These are phyloP conservation scores for Lagenidium sp. DNA, from an alignment of 352 stramenopile genomes.

Conservation along the genomic window DNA sequence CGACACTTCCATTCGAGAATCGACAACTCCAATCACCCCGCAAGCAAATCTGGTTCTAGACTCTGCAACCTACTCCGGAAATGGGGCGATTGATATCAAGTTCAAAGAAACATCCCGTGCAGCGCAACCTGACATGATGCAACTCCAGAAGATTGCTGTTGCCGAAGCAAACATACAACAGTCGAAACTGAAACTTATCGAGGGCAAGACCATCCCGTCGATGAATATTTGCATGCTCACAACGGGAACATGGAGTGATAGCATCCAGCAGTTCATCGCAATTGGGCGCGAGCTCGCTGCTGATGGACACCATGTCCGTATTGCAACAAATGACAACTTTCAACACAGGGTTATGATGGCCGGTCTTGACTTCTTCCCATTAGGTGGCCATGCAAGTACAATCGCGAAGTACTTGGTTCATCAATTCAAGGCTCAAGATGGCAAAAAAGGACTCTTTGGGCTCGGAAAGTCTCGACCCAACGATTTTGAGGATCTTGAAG, in stretches of 20 bases:
- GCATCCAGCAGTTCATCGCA: slow-evolving; percentile 59
- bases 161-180: background rate
- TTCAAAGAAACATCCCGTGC: too few species aligned
- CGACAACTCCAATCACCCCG: too few species aligned
- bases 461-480: slow-evolving; percentile 21
- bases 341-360: slow-evolving; percentile 45
- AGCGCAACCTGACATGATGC: too few species aligned
- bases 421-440: slow-evolving; percentile 24
- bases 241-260: slow-evolving; percentile 62
- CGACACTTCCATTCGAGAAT: too few species aligned
- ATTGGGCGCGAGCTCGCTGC: slow-evolving; percentile 64
- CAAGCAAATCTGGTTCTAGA: too few species aligned
- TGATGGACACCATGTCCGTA: slow-evolving; percentile 85
- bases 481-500: slow-evolving; percentile 29
- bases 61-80: too few species aligned
- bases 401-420: slow-evolving; percentile 37
- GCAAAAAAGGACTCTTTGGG: slow-evolving; percentile 20
- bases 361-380: slow-evolving; percentile 63
- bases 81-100: too few species aligned
- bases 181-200: background rate
- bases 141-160: background rate
- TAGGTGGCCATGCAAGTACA: slow-evolving; percentile 37
- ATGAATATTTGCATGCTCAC: slow-evolving; percentile 72
- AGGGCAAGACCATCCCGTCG: slow-evolving; percentile 13
- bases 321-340: slow-evolving; percentile 81